Percentiles rank a stretch among this genome's conserved stretches.
phyloP scores from a whole-genome alignment of 2,329 filamentous ascomycete species.

The Ceratocystis papillata region DNA sequence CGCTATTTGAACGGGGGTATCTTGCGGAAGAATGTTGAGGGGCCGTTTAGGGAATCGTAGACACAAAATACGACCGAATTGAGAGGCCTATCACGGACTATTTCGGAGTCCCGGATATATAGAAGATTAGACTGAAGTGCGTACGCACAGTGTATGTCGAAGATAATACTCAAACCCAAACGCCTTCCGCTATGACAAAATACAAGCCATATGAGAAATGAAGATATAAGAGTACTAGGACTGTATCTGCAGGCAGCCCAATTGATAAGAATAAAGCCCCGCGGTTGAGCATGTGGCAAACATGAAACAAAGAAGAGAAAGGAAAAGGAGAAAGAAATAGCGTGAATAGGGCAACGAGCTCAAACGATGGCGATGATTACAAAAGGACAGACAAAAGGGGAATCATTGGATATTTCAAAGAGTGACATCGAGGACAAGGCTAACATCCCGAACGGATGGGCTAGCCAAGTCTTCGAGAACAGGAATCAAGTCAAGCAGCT shows the following conservation, averaged over 20 bases:
- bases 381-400: conserved; percentile 29
- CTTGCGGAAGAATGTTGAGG: neutral
- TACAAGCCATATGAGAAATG: conserved; percentile 25
- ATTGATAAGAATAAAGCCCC: conserved; percentile 7
- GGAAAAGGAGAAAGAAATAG: conserved; percentile 27
- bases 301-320: conserved; percentile 28
- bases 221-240: conserved; percentile 18
- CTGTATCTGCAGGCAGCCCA: conserved; percentile 6
- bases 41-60: neutral
- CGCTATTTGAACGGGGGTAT: conserved; percentile 11
- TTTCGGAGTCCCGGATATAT: conserved; percentile 29
- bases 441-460: conserved; percentile 83
- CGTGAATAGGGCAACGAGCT: conserved; percentile 28
- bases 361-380: conserved; percentile 23
- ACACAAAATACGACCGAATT: neutral
- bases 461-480: conserved; percentile 94
- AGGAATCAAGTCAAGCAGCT: conserved; percentile 91
- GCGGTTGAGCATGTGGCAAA: conserved; percentile 24
- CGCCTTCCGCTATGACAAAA: conserved; percentile 45
- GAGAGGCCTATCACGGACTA: conserved; percentile 14
- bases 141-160: conserved; percentile 37
- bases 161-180: conserved; percentile 42
- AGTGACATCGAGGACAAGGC: conserved; percentile 88
- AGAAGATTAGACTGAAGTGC: conserved; percentile 44
- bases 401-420: conserved; percentile 39